phyloP scores from a whole-genome alignment of 306 rosid species.

The Dicorynia guianensis region DNA sequence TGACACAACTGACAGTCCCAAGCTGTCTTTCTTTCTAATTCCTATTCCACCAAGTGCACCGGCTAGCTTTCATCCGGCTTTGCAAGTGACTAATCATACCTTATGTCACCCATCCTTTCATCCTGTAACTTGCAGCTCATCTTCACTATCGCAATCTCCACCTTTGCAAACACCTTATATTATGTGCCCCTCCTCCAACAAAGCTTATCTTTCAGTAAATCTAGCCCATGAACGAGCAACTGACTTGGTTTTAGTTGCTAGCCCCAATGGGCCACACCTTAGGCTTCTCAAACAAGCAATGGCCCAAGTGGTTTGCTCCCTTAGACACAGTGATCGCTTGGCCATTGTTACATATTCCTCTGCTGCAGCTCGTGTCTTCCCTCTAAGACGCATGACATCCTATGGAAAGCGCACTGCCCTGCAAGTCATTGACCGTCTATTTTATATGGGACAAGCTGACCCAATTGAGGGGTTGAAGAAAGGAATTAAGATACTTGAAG shows the following conservation, averaged over 20 bases:
- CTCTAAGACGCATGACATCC: constrained; percentile 69
- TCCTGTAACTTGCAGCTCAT: constrained; percentile 60
- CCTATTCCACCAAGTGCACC: constrained; percentile 63
- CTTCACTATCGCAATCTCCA: constrained; percentile 64
- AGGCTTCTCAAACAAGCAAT: constrained; percentile 78
- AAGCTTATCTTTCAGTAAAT: constrained; percentile 60
- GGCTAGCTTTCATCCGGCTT: constrained; percentile 61
- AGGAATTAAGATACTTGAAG: constrained; percentile 58
- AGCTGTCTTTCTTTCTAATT: constrained; percentile 66
- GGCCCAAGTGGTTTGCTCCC: constrained; percentile 71
- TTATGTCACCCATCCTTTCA: constrained; percentile 44
- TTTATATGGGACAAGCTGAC: constrained; percentile 68
- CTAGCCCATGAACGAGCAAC: constrained; percentile 56
- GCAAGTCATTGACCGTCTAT: constrained; percentile 75
- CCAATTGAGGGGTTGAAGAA: constrained; percentile 63
- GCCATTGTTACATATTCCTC: constrained; percentile 73
- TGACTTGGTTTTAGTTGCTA: constrained; percentile 81
- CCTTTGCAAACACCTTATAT: constrained; percentile 60
- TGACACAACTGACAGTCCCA: constrained; percentile 60
- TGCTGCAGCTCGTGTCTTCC: constrained; percentile 66
- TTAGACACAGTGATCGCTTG: constrained; percentile 60
- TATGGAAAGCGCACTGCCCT: constrained; percentile 67
- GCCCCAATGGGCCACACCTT: constrained; percentile 80
- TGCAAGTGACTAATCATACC: constrained; percentile 51
- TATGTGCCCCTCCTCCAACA: constrained; percentile 46